These are phyloP conservation scores for Saksenaea vasiformis DNA, from an alignment of 371 early-diverging fungal species.

Conservation along the genomic window DNA sequence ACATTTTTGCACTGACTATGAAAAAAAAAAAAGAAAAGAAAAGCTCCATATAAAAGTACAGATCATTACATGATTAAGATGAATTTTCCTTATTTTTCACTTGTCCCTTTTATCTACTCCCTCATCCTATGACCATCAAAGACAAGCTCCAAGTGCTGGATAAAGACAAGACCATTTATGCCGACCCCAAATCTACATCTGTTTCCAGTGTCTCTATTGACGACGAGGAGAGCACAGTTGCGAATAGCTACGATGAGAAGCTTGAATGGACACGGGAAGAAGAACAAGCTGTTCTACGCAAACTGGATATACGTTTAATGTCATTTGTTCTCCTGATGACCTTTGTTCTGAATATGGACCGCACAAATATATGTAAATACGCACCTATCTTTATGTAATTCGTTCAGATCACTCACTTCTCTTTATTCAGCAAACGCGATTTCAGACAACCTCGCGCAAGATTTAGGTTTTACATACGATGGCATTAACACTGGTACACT, in stretches of 20 bases:
- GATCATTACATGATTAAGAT: not conserved
- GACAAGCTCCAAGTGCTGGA: not conserved
- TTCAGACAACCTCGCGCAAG: constrained; percentile 39
- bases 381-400: not conserved
- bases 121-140: not conserved
- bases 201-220: constrained; percentile 7
- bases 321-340: constrained; percentile 38
- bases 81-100: not conserved
- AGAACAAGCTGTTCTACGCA: constrained; percentile 26
- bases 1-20: not conserved
- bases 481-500: constrained; percentile 40
- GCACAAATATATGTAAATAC: constrained; percentile 51
- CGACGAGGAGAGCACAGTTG: constrained; percentile 12
- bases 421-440: constrained; percentile 40
- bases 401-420: not conserved
- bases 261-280: constrained; percentile 46
- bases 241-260: constrained; percentile 20
- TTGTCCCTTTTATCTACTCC: not conserved
- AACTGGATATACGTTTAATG: constrained; percentile 36
- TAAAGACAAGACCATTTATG: not conserved
- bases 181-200: not conserved
- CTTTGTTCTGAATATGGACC: constrained; percentile 50
- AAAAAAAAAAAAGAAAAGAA: not conserved
- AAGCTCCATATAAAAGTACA: not conserved
- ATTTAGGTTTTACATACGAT: constrained; percentile 43